These are phyloP conservation scores for Dillenia turbinata DNA, from an alignment of 164 flowering plant genomes.

Conservation along the genomic window DNA sequence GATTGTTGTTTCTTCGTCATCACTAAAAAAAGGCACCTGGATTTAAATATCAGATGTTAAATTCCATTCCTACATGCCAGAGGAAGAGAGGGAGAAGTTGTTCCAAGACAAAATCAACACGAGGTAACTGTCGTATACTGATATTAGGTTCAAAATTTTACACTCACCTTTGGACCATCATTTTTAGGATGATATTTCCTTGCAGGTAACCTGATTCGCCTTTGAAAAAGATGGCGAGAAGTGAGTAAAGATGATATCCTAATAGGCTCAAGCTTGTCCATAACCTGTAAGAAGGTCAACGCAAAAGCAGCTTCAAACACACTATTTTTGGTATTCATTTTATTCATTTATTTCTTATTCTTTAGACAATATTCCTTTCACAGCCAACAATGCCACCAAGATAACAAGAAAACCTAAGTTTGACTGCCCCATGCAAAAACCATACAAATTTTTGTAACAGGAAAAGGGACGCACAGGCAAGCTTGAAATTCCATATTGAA, in stretches of 20 bases:
- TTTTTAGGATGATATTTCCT: constrained; percentile 81
- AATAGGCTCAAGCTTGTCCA: constrained; percentile 78
- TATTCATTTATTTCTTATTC: too few species aligned
- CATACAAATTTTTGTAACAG: constrained; percentile 2
- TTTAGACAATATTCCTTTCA: too few species aligned
- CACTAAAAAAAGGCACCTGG: constrained; percentile 88
- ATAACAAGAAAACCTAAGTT: neutral
- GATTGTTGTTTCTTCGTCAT: constrained; percentile 77
- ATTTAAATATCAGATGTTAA: constrained; percentile 4
- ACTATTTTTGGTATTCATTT: too few species aligned
- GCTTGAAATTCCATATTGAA: constrained; percentile 91
- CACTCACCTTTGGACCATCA: constrained; percentile 70
- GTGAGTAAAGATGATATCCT: constrained; percentile 83
- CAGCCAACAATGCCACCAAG: too few species aligned
- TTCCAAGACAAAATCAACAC: neutral
- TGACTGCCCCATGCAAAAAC: neutral
- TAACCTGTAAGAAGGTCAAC: constrained; percentile 39
- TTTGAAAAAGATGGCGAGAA: constrained; percentile 79
- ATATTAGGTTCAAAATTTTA: neutral
- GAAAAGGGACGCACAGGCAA: constrained; percentile 55
- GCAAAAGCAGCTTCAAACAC: too few species aligned
- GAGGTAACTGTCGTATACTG: neutral
- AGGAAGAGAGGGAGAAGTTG: neutral
- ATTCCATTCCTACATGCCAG: neutral
- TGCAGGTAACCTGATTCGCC: constrained; percentile 73